These are phyloP conservation scores for Psilocybe mexicana DNA, from an alignment of 1,284 basidiomycete genomes.

Conservation along the genomic window DNA sequence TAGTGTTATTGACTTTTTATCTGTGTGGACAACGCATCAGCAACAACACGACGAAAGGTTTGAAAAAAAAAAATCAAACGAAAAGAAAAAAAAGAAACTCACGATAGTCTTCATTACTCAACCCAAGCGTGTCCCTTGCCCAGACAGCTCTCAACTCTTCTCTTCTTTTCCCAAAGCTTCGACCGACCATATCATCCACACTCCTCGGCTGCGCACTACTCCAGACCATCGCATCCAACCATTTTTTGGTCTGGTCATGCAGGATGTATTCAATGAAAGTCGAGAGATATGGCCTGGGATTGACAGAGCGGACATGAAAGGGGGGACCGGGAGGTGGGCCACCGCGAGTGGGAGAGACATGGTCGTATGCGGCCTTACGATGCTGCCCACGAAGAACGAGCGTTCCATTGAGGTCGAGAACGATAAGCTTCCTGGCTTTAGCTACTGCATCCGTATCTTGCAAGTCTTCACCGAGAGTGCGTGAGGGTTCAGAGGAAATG, in stretches of 20 bases:
- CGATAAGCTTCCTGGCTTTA: slow-evolving; percentile 58
- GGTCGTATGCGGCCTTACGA: slow-evolving; percentile 17
- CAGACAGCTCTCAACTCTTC: slow-evolving; percentile 62
- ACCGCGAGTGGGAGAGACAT: neutral
- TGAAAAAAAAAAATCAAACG: slow-evolving; percentile 7
- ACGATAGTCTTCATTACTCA: slow-evolving; percentile 62
- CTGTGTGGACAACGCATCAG: slow-evolving; percentile 31
- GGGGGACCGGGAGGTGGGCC: slow-evolving; percentile 9
- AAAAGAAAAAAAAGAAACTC: slow-evolving; percentile 15
- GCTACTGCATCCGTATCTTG: neutral
- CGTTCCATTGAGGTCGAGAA: slow-evolving; percentile 84
- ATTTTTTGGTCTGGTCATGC: slow-evolving; percentile 50
- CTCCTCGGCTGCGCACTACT: slow-evolving; percentile 82
- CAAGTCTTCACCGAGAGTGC: neutral
- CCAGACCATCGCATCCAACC: slow-evolving; percentile 87
- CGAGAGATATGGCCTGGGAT: slow-evolving; percentile 69
- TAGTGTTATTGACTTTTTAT: slow-evolving; percentile 66
- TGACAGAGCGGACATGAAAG: slow-evolving; percentile 41
- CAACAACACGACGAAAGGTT: no score
- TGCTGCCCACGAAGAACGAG: slow-evolving; percentile 67
- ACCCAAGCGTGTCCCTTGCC: slow-evolving; percentile 77
- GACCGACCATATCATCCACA: slow-evolving; percentile 70
- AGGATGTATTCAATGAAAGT: slow-evolving; percentile 68
- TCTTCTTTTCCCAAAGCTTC: slow-evolving; percentile 49
- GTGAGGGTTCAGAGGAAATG: neutral